phyloP scores from a whole-genome alignment of 768 basidiomycete species.

The Gloeophyllum trabeum region DNA sequence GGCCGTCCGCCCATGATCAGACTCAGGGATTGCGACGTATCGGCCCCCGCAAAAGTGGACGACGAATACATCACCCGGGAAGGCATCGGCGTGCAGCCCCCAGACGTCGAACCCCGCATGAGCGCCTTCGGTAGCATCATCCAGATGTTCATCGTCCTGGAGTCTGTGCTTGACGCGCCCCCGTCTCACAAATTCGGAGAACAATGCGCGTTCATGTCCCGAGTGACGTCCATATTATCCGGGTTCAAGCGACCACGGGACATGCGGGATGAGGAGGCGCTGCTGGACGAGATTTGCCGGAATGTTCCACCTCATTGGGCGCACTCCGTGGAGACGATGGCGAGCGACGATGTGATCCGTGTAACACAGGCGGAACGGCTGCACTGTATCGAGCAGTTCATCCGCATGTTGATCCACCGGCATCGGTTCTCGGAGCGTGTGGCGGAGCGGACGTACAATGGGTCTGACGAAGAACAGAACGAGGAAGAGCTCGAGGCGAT shows the following conservation, averaged over 20 bases:
- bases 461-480: slow-evolving; percentile 34
- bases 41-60: slow-evolving; percentile 75
- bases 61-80: slow-evolving; percentile 84
- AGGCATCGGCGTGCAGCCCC: slow-evolving; percentile 49
- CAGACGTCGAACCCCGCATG: slow-evolving; percentile 66
- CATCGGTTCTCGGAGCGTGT: slow-evolving; percentile 75
- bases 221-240: slow-evolving; percentile 58
- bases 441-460: slow-evolving; percentile 48
- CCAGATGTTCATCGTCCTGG: slow-evolving; percentile 78
- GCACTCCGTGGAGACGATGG: slow-evolving; percentile 70
- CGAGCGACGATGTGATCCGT: slow-evolving; percentile 78
- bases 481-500: slow-evolving; percentile 75
- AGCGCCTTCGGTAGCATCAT: slow-evolving; percentile 70
- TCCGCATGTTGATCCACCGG: slow-evolving; percentile 80
- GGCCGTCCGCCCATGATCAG: slow-evolving; percentile 83
- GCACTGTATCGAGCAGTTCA: slow-evolving; percentile 81
- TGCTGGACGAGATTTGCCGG: slow-evolving; percentile 71
- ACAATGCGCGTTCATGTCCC: slow-evolving; percentile 65
- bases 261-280: slow-evolving; percentile 66
- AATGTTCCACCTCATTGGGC: slow-evolving; percentile 70
- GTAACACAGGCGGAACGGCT: slow-evolving; percentile 83
- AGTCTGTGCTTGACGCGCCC: slow-evolving; percentile 77
- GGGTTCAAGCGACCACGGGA: slow-evolving; percentile 51
- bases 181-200: slow-evolving; percentile 54
- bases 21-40: slow-evolving; percentile 84